Percentiles rank a stretch among this genome's conserved stretches.
phyloP scores from a whole-genome alignment of 352 stramenopile species.

The Pythium guiyangense region DNA sequence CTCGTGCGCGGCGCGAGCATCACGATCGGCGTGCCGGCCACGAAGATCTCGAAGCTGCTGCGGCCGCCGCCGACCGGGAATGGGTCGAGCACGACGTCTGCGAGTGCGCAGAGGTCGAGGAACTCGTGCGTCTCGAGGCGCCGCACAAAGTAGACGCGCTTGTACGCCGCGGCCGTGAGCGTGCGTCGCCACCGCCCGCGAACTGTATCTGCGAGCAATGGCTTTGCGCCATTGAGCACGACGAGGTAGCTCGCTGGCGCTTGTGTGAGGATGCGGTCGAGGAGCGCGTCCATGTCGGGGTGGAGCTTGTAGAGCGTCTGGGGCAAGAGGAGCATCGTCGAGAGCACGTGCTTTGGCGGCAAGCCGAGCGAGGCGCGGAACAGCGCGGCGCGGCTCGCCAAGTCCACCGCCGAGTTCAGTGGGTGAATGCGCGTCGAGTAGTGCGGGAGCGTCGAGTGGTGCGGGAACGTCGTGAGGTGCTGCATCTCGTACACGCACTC shows the following conservation, averaged over 20 bases:
- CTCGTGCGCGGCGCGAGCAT: slow-evolving; percentile 41
- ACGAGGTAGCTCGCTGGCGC: slow-evolving; percentile 30
- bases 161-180: slow-evolving; percentile 15
- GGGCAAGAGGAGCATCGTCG: slow-evolving; percentile 45
- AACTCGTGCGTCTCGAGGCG: slow-evolving; percentile 34
- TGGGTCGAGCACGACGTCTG: slow-evolving; percentile 50
- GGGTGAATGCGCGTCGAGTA: background rate
- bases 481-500: slow-evolving; percentile 62
- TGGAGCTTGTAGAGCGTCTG: too few relatives aligned
- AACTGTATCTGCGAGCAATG: slow-evolving; percentile 24
- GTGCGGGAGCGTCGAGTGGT: too few relatives aligned
- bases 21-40: slow-evolving; percentile 56
- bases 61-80: slow-evolving; percentile 60
- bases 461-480: slow-evolving; percentile 30
- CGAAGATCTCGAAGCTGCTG: slow-evolving; percentile 57
- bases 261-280: slow-evolving; percentile 29
- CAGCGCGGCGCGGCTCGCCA: background rate
- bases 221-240: slow-evolving; percentile 22
- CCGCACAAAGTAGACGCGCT: slow-evolving; percentile 43
- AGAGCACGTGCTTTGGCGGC: slow-evolving; percentile 6
- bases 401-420: too few relatives aligned
- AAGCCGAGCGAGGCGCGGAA: slow-evolving; percentile 12
- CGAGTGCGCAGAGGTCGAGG: slow-evolving; percentile 28
- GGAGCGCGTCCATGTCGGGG: slow-evolving; percentile 45
- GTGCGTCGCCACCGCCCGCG: slow-evolving; percentile 21